Evolutionary conservation across 129 eudicot species (phyloP), one percentile per base, ranked within the genome.

Genomic region (Ambrosia trifida): DNA sequence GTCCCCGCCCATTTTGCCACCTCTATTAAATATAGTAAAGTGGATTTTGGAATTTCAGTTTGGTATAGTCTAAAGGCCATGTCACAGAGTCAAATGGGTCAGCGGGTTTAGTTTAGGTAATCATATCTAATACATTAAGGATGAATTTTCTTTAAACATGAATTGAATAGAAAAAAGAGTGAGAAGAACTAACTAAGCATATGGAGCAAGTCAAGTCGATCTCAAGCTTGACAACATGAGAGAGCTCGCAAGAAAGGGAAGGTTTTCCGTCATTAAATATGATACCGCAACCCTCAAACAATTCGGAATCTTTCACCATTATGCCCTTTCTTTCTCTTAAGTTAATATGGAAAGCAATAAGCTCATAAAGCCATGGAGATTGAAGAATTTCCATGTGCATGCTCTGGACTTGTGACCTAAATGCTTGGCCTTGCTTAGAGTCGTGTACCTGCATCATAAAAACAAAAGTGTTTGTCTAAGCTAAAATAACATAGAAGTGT

Each of bases 361-460:
- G 95, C 83, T 95, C 99, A 66, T 93, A 88, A 5, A 95, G 91
- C 99, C 99, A 95, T 47, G 99, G 99, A 30, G 99, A 95, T 76
- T 95, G 97, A 52, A 95, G 99, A 69, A 95, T 86, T 79, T 95
- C 99, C 82, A 88, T 74, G 80, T 88, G 94, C 99, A 82, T 87
- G 53, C 88, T 86, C 77, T 88, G 96, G 5, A 86, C 97, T 75
- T 89, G 96, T 8, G 97, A 90, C 76, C 88, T 95, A 69, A 95
- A 90, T 66, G 86, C 91, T 78, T 90, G 96, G 16, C 99, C 99
- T 90, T 90, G 99, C 62, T 88, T 90, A 56, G 97, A 95, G 72
- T 85, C 83, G 72, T 94, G 99, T 78, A 94, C 79, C 99, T 90
- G 69, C 69, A 76, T 16, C 30, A 24, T 28, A 64, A 69, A 60